These are phyloP conservation scores for Ceratobasidium sp. DNA, from an alignment of 1,284 basidiomycete genomes.

Conservation along the genomic window DNA sequence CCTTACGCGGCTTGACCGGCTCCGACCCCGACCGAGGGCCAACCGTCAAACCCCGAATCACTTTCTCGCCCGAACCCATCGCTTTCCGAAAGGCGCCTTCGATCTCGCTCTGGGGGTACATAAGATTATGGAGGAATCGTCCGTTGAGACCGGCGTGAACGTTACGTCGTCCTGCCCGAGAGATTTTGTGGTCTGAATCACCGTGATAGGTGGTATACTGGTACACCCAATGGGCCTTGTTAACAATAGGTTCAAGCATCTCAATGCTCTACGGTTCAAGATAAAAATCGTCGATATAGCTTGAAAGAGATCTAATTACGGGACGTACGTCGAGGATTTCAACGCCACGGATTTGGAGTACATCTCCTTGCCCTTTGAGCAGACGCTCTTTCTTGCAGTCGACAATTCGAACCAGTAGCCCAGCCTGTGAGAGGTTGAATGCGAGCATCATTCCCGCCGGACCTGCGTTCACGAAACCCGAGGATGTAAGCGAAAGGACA, in stretches of 20 bases:
- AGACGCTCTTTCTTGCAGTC: conserved; percentile 10
- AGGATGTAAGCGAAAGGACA: not conserved
- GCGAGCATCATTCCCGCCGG: conserved; percentile 36
- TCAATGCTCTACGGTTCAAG: conserved; percentile 10
- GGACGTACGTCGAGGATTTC: conserved; percentile 29
- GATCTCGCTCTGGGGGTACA: conserved; percentile 52
- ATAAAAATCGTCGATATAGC: no score
- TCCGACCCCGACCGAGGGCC: not conserved
- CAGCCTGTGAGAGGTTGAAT: conserved; percentile 25
- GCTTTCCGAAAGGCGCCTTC: conserved; percentile 77
- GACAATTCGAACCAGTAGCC: conserved; percentile 12
- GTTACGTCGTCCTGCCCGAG: not conserved
- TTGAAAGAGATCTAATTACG: no score
- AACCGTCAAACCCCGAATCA: not conserved
- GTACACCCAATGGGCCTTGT: not conserved
- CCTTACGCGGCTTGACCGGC: conserved; percentile 55
- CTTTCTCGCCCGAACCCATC: conserved; percentile 57
- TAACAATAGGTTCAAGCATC: not conserved
- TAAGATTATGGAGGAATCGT: not conserved
- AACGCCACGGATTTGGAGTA: conserved; percentile 19
- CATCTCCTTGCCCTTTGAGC: conserved; percentile 21
- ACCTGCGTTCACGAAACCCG: not conserved
- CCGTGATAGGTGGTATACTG: conserved; percentile 6
- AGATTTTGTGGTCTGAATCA: not conserved
- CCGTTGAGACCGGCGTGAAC: conserved; percentile 22